A percentile compares a stretch with the other conserved stretches of the same genome.
Conservation (phyloP, 2,329 filamentous ascomycete species). For the Corinectria fuckeliana region DNA sequence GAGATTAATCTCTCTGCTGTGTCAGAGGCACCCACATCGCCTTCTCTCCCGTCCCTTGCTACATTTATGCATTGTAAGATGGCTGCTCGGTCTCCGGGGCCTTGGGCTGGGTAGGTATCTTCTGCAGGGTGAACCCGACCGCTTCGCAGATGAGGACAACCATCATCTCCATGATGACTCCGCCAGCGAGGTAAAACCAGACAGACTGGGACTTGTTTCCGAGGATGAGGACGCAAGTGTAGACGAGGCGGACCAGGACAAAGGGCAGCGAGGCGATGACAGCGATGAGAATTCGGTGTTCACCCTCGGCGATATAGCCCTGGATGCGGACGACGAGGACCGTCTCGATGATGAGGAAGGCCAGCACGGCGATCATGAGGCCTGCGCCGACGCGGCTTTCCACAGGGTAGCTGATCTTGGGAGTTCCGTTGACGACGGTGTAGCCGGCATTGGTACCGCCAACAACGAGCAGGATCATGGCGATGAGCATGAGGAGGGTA, state of each 20-base stretch:
- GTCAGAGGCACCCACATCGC: slow-evolving; percentile 1
- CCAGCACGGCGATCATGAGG: slow-evolving; percentile 46
- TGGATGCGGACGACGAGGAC: slow-evolving; percentile 49
- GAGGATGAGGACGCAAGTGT: slow-evolving; percentile 40
- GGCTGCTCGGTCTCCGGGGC: slow-evolving; percentile 6
- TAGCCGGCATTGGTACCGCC: slow-evolving; percentile 41
- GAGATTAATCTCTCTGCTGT: background rate
- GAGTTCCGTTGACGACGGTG: slow-evolving; percentile 24
- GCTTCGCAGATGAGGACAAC: slow-evolving; percentile 40
- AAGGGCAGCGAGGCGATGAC: slow-evolving; percentile 45
- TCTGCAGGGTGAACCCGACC: slow-evolving; percentile 41
- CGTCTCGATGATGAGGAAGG: slow-evolving; percentile 49
- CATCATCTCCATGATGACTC: slow-evolving; percentile 44
- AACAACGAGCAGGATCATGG: slow-evolving; percentile 43
- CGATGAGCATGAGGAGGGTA: slow-evolving; percentile 51
- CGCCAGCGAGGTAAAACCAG: slow-evolving; percentile 43
- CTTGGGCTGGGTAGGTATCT: slow-evolving; percentile 23
- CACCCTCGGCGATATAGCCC: slow-evolving; percentile 52
- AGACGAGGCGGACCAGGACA: slow-evolving; percentile 42
- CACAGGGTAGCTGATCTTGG: slow-evolving; percentile 37
- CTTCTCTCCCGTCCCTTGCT: background rate
- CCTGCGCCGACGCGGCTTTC: slow-evolving; percentile 37
- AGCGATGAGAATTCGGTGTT: slow-evolving; percentile 59
- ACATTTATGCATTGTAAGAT: slow-evolving; percentile 9
- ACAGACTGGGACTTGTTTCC: slow-evolving; percentile 34